These are phyloP conservation scores for Exophiala sp. DNA, from an alignment of 2,329 filamentous ascomycete species.

Conservation along the genomic window DNA sequence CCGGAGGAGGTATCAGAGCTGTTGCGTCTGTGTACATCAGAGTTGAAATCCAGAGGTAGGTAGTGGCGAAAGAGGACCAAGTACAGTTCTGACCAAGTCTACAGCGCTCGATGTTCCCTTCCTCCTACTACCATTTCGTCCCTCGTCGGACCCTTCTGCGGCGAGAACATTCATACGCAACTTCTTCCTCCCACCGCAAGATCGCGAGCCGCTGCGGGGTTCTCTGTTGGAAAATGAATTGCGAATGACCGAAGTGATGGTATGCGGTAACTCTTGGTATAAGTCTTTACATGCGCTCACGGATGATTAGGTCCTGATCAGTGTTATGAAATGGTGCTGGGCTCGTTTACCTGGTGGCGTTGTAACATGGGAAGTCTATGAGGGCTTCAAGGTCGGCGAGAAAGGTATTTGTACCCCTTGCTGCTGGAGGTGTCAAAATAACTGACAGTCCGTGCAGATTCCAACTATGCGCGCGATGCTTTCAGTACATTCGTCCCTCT, in stretches of 20 bases:
- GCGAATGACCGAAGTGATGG: conserved; percentile 89
- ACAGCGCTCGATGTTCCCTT: conserved; percentile 86
- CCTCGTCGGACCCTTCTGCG: conserved; percentile 84
- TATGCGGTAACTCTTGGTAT: conserved; percentile 41
- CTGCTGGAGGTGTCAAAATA: conserved; percentile 14
- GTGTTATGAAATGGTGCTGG: conserved; percentile 98
- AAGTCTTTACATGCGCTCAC: conserved; percentile 12
- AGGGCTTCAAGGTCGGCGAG: conserved; percentile 92
- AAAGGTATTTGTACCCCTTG: conserved; percentile 58
- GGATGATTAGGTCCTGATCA: conserved; percentile 72
- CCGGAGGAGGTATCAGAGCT: conserved; percentile 90
- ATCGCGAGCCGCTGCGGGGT: conserved; percentile 60
- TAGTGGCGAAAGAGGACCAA: conserved; percentile 25
- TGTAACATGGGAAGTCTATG: conserved; percentile 95
- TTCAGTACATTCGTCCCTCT: conserved; percentile 96
- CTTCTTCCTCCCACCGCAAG: conserved; percentile 72
- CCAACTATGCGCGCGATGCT: conserved; percentile 82
- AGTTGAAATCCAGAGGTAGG: conserved; percentile 92
- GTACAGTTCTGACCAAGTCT: conserved; percentile 29
- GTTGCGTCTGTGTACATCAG: conserved; percentile 76
- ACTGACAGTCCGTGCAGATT: conserved; percentile 58
- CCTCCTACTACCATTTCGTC: conserved; percentile 88
- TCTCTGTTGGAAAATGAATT: conserved; percentile 77
- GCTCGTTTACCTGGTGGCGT: conserved; percentile 84
- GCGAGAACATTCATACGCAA: conserved; percentile 89